phyloP scores from a whole-genome alignment of 108 stramenopile genomes.

The Cyclostephanos invisitatus region DNA sequence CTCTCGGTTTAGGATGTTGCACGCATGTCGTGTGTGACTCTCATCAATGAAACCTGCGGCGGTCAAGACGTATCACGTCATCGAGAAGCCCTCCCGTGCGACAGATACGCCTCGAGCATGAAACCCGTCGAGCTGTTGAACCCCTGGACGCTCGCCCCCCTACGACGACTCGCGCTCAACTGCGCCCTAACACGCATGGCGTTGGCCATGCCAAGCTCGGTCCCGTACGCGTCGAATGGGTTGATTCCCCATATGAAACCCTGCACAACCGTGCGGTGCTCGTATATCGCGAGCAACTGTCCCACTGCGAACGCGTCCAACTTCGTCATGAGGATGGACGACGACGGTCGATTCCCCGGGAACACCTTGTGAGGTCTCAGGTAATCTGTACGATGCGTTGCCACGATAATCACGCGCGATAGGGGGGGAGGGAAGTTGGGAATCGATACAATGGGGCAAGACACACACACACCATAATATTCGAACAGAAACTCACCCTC shows the following conservation, averaged over 20 bases:
- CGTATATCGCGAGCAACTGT: slow-evolving; percentile 95
- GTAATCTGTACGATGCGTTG: slow-evolving; percentile 30
- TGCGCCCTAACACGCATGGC: slow-evolving; percentile 80
- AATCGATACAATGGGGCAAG: no score
- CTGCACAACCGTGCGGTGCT: slow-evolving; percentile 97
- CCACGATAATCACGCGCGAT: not conserved
- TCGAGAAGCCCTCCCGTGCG: slow-evolving; percentile 55
- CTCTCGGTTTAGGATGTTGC: not conserved
- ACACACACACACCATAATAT: no score
- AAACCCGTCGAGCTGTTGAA: slow-evolving; percentile 83
- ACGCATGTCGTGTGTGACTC: not conserved
- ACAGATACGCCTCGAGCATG: slow-evolving; percentile 78
- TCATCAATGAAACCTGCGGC: not conserved
- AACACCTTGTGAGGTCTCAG: slow-evolving; percentile 92
- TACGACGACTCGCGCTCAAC: slow-evolving; percentile 64
- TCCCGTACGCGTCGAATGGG: slow-evolving; percentile 97
- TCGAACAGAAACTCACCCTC: slow-evolving; percentile 19
- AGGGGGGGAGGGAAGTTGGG: not conserved
- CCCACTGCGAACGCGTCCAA: slow-evolving; percentile 87
- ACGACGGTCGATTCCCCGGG: slow-evolving; percentile 97
- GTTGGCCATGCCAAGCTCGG: slow-evolving; percentile 88
- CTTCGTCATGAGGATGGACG: slow-evolving; percentile 77
- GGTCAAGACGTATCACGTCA: not conserved
- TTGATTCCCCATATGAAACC: slow-evolving; percentile 99
- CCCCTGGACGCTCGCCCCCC: slow-evolving; percentile 84